Percentiles rank a stretch among this genome's conserved stretches.
Conservation (phyloP, 345 rosid genomes). For the Anacardium occidentale region DNA sequence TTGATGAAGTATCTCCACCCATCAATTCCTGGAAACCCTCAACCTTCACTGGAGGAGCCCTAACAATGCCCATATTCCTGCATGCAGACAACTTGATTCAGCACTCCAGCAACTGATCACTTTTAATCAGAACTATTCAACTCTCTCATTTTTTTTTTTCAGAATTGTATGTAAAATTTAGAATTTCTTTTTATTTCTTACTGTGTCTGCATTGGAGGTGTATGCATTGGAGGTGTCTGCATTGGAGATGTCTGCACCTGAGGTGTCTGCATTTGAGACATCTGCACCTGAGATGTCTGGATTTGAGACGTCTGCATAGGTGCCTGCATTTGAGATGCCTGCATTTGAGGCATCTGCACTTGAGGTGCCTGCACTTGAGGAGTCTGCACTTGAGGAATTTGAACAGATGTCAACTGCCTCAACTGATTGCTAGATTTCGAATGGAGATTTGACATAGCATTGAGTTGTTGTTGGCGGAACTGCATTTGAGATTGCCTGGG, state of each 20-base stretch:
- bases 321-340: too few species aligned
- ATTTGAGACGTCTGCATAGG: constrained; percentile 36
- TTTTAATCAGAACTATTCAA: too few species aligned
- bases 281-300: too few species aligned
- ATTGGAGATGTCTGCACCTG: too few species aligned
- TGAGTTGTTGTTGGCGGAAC: constrained; percentile 65
- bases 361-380: too few species aligned
- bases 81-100: constrained; percentile 23
- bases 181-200: constrained; percentile 38
- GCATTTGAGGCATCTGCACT: too few species aligned
- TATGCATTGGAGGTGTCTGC: too few species aligned
- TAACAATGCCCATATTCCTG: constrained; percentile 60
- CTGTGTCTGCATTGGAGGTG: constrained; percentile 71
- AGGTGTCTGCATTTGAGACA: too few species aligned
- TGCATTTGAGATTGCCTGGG: constrained; percentile 59
- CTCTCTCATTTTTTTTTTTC: neutral
- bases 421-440: constrained; percentile 65
- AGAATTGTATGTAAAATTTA: neutral
- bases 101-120: neutral
- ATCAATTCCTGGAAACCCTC: constrained; percentile 91
- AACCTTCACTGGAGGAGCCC: constrained; percentile 91
- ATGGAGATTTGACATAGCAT: constrained; percentile 63
- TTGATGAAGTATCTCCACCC: constrained; percentile 77
- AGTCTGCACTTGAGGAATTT: constrained; percentile 69
- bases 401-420: constrained; percentile 64